phyloP scores from a whole-genome alignment of 2,329 filamentous ascomycete species.

The Exophiala spinifera region DNA sequence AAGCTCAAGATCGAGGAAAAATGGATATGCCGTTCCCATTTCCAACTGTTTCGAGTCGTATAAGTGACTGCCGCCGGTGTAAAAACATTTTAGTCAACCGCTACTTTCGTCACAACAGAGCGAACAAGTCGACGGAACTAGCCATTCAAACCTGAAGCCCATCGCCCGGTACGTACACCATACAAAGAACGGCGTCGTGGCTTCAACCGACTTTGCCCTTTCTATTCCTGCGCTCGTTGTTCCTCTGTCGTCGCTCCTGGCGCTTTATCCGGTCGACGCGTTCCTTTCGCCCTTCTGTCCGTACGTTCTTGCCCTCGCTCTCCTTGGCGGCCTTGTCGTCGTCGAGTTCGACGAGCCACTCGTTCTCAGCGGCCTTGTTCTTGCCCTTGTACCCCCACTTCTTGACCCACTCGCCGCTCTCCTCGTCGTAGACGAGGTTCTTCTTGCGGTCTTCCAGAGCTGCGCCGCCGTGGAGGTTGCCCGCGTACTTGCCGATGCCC shows the following conservation, averaged over 20 bases:
- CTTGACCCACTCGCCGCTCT: conserved; percentile 79
- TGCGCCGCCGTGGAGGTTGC: conserved; percentile 53
- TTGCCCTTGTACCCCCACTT: conserved; percentile 94
- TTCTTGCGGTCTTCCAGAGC: conserved; percentile 56
- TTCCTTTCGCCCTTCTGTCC: conserved; percentile 65
- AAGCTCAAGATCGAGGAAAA: not conserved
- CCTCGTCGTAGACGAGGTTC: conserved; percentile 82
- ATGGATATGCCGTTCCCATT: not conserved
- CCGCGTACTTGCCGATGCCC: conserved; percentile 81
- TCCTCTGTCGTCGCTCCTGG: conserved; percentile 65
- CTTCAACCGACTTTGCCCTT: conserved; percentile 32
- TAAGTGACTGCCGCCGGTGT: not conserved
- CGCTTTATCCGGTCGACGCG: conserved; percentile 61
- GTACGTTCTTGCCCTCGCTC: conserved; percentile 56
- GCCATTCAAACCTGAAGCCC: too few species aligned
- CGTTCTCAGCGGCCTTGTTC: conserved; percentile 76
- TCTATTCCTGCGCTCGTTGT: conserved; percentile 53
- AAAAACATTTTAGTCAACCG: too few species aligned
- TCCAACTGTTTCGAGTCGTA: too few species aligned
- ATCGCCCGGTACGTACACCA: too few species aligned
- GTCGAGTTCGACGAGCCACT: conserved; percentile 93
- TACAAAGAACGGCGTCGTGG: too few species aligned
- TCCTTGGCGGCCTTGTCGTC: conserved; percentile 70
- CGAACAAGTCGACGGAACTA: too few species aligned
- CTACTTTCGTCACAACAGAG: too few species aligned